Evolutionary conservation across 106 monocot species (phyloP), one percentile per base, ranked within the genome.

Genomic region (Acanthochlamys bracteata): DNA sequence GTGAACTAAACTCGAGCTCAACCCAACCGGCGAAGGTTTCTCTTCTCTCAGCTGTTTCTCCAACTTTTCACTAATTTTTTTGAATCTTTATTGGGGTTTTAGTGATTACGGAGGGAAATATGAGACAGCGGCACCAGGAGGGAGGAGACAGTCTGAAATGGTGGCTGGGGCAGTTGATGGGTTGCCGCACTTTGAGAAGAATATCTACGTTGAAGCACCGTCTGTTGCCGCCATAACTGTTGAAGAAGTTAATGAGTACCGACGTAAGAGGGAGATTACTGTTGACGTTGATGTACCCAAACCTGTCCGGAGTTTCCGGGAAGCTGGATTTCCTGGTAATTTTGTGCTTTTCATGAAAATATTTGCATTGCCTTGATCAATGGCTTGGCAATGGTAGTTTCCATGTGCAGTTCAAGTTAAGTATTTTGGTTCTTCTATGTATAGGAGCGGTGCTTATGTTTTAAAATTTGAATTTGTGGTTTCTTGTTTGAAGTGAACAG

Each of bases 111-210:
- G 74, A 14, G 76, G 71, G 74, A 71, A 77, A 20, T 71, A 57
- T 41, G 81, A 81, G 33, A 24, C 79, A 10, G 71, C 80, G 14
- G 41, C 72, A 20, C 49, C 49, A 2, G 15, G 12, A 39, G 66
- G 25, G 70, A 73, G 71, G 65, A 80, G 78, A n/a, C 25, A 61
- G 57, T 63, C 74, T 13, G 24, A 64, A 51, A 57, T 69, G 46
- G 7, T 25, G 53, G 62, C 56, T 6, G 66, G 67, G 12, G 90
- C 80, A 21, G 57, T 88, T 40, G 96, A 88, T 39, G 96, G 88
- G 39, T 58, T 98, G 65, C 76, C 81, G 27, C 84, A 80, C 0
- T 98, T 98, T 64, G 96, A 98, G 73, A 98, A 98, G 85, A 98
- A 98, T 60, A 92, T 98, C 78, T 98, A 98, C 23, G 79, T 67